Percentiles rank a stretch among this genome's conserved stretches.
These are phyloP conservation scores for Psilocybe azurescens DNA, from an alignment of 768 basidiomycete genomes.

Conservation along the genomic window DNA sequence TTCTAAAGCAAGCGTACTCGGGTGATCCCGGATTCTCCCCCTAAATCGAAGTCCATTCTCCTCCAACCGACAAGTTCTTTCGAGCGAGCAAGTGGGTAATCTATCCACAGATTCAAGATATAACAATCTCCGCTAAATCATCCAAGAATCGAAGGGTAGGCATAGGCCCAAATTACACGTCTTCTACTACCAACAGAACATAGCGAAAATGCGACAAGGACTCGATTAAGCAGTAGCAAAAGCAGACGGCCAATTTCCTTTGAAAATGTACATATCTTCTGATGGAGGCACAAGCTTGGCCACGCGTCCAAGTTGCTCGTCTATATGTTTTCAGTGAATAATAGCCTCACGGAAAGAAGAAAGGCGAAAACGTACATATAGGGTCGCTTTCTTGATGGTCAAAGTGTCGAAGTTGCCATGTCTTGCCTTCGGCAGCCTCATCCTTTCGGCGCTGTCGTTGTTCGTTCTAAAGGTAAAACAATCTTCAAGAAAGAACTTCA, in stretches of 20 bases:
- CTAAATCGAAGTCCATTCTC: too few relatives aligned
- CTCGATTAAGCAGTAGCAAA: slow-evolving; percentile 9
- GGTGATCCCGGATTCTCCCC: too few relatives aligned
- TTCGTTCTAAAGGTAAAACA: slow-evolving; percentile 67
- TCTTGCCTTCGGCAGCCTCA: slow-evolving; percentile 71
- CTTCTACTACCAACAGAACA: not conserved
- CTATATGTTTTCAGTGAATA: slow-evolving; percentile 35
- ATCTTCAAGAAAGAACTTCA: too few relatives aligned
- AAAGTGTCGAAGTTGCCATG: slow-evolving; percentile 85
- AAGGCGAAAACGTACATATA: slow-evolving; percentile 56
- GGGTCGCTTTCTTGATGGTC: slow-evolving; percentile 70
- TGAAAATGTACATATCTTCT: slow-evolving; percentile 81
- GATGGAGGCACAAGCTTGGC: slow-evolving; percentile 69
- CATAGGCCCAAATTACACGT: not conserved
- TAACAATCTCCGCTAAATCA: not conserved
- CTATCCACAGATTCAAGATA: not conserved
- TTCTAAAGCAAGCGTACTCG: too few relatives aligned
- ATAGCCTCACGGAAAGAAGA: not conserved
- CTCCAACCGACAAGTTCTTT: not conserved
- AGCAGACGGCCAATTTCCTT: slow-evolving; percentile 57
- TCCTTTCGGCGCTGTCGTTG: slow-evolving; percentile 89
- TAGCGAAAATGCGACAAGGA: not conserved
- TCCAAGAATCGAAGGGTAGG: not conserved
- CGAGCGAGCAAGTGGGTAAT: not conserved
- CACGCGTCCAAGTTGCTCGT: slow-evolving; percentile 66